Conservation (phyloP, 2,329 filamentous ascomycete species). For the Fusarium chlamydosporum region DNA sequence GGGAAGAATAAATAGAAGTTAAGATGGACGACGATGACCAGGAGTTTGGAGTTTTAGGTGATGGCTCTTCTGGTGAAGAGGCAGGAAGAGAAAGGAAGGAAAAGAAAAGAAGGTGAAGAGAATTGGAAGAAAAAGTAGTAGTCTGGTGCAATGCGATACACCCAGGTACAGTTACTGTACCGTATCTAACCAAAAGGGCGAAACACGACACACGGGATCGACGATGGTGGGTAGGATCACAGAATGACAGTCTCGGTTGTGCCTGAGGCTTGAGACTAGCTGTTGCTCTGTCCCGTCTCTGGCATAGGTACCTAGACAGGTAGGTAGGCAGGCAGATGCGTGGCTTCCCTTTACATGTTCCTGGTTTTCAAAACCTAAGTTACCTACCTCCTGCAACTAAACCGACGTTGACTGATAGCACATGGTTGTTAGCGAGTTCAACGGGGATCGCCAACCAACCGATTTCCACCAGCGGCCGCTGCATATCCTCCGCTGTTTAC, state of each 20-base stretch:
- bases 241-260: conserved; percentile 44
- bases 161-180: conserved; percentile 8
- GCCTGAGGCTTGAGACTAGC: conserved; percentile 45
- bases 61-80: conserved; percentile 31
- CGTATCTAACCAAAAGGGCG: conserved; percentile 25
- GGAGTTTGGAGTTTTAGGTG: conserved; percentile 24
- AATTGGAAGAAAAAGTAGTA: conserved; percentile 19
- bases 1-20: conserved; percentile 21
- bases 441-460: conserved; percentile 29
- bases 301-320: background rate
- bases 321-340: conserved; percentile 12
- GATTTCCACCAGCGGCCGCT: conserved; percentile 39
- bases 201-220: conserved; percentile 41
- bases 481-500: conserved; percentile 30
- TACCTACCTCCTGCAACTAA: conserved; percentile 1
- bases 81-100: conserved; percentile 13
- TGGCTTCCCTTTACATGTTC: conserved; percentile 34
- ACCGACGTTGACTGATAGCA: conserved; percentile 23
- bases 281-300: conserved; percentile 17
- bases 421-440: conserved; percentile 33
- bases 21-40: conserved; percentile 19
- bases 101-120: conserved; percentile 30
- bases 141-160: conserved; percentile 8
- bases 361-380: too few relatives aligned
- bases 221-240: conserved; percentile 49